A percentile compares a stretch with the other conserved stretches of the same genome.
These are phyloP conservation scores for Ramaria sp. DNA, from an alignment of 768 basidiomycete species.

Conservation along the genomic window DNA sequence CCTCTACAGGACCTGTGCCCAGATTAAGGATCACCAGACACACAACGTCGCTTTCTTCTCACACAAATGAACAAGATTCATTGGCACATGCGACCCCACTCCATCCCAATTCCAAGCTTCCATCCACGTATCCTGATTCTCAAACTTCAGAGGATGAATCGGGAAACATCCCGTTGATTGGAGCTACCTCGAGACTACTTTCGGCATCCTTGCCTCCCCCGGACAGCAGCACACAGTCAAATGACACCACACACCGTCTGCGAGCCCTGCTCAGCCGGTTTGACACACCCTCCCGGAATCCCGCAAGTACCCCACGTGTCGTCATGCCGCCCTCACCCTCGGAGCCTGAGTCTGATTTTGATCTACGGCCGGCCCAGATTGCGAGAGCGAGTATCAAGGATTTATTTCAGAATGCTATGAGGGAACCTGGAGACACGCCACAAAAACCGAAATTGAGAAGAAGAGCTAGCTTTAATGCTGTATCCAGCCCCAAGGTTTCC, in stretches of 20 bases:
- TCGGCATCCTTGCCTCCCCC: slow-evolving; percentile 6
- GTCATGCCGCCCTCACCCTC: slow-evolving; percentile 23
- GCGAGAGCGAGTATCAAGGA: slow-evolving; percentile 51
- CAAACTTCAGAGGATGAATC: slow-evolving; percentile 6
- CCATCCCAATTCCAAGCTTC: not conserved
- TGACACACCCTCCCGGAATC: not conserved
- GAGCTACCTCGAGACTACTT: not conserved
- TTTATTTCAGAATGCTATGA: slow-evolving; percentile 55
- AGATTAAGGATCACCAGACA: slow-evolving; percentile 5
- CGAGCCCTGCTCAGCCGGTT: slow-evolving; percentile 1
- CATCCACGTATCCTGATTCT: not conserved
- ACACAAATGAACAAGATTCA: not conserved
- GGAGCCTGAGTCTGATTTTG: slow-evolving; percentile 50
- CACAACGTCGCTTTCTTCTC: not conserved
- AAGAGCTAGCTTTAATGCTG: slow-evolving; percentile 17
- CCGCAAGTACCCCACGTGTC: slow-evolving; percentile 16
- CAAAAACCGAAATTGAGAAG: slow-evolving; percentile 31
- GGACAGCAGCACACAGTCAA: slow-evolving; percentile 1
- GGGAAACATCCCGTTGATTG: not conserved
- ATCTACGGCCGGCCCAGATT: slow-evolving; percentile 38
- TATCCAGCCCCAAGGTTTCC: slow-evolving; percentile 37
- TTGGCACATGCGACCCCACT: not conserved
- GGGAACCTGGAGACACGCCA: slow-evolving; percentile 56
- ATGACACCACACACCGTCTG: slow-evolving; percentile 6
- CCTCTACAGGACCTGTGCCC: not conserved